phyloP scores from a whole-genome alignment of 768 basidiomycete species.

The Phanerodontia chrysosporium region DNA sequence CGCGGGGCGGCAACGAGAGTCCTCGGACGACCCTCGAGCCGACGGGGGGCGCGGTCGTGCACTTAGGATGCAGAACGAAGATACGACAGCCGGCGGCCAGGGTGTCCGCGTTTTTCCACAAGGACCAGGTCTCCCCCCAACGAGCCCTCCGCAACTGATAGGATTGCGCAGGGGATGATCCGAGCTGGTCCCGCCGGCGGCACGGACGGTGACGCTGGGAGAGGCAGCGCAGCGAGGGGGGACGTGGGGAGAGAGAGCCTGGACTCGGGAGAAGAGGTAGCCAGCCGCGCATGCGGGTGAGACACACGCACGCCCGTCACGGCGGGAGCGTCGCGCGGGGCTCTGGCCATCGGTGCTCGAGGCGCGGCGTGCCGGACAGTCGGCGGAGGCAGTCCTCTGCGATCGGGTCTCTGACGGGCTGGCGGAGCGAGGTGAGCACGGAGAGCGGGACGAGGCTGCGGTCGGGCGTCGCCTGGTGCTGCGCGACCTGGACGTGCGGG shows the following conservation, averaged over 20 bases:
- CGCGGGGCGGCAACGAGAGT: not conserved
- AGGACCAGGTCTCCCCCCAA: not conserved
- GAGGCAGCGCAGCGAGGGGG: not conserved
- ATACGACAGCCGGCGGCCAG: not conserved
- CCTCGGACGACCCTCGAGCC: not conserved
- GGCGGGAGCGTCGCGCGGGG: not conserved
- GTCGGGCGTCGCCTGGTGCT: slow-evolving; percentile 4
- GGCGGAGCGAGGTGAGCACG: slow-evolving; percentile 52
- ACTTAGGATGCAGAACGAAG: not conserved
- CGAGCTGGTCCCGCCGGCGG: not conserved
- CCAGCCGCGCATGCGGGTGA: not conserved
- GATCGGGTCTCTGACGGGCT: slow-evolving; percentile 53
- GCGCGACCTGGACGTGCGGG: slow-evolving; percentile 7
- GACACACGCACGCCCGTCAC: not conserved
- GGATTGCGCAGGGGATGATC: not conserved
- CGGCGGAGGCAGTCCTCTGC: slow-evolving; percentile 63
- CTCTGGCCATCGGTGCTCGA: not conserved
- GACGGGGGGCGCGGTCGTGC: not conserved
- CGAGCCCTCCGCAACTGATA: not conserved
- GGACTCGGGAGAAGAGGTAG: not conserved
- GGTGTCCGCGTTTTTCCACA: not conserved
- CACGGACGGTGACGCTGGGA: not conserved
- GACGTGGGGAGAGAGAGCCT: not conserved
- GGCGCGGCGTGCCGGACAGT: slow-evolving; percentile 28
- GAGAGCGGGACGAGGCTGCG: slow-evolving; percentile 56